These are phyloP conservation scores for Mycosphaerella sp. DNA, from an alignment of 2,329 filamentous ascomycete genomes.

Conservation along the genomic window DNA sequence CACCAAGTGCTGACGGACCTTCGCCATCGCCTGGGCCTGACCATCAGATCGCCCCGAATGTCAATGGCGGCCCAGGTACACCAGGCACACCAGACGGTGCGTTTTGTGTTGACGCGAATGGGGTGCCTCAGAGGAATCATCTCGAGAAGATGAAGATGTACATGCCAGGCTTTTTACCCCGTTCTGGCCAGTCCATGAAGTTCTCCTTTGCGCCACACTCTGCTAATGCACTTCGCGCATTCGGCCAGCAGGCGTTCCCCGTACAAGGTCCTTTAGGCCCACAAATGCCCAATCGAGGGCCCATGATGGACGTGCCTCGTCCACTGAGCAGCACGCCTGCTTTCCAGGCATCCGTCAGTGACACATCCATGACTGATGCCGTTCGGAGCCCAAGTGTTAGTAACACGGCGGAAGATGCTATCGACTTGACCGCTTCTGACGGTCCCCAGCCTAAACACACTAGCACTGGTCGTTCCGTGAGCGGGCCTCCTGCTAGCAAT, in stretches of 20 bases:
- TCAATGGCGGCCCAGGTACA: background rate
- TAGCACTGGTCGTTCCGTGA: background rate
- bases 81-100: constrained; percentile 1
- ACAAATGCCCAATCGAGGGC: constrained; percentile 19
- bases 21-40: constrained; percentile 9
- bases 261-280: constrained; percentile 3
- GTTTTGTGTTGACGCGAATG: background rate
- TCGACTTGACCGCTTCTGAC: constrained; percentile 14
- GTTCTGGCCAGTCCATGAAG: constrained; percentile 28
- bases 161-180: constrained; percentile 21
- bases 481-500: background rate
- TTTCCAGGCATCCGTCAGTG: background rate
- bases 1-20: constrained; percentile 6
- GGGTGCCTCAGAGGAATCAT: constrained; percentile 13
- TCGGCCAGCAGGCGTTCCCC: constrained; percentile 24
- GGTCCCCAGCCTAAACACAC: constrained; percentile 5
- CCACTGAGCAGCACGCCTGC: background rate
- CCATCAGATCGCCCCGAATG: constrained; percentile 7
- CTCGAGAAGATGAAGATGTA: constrained; percentile 24
- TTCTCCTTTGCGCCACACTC: constrained; percentile 28
- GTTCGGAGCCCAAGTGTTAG: constrained; percentile 8
- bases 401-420: constrained; percentile 11
- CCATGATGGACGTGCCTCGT: constrained; percentile 17
- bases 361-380: constrained; percentile 4
- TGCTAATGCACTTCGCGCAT: constrained; percentile 20